Evolutionary conservation across 208 protist genomes (phyloP), one percentile per base, ranked within the genome.

Genomic region (Trypanosoma theileri): DNA sequence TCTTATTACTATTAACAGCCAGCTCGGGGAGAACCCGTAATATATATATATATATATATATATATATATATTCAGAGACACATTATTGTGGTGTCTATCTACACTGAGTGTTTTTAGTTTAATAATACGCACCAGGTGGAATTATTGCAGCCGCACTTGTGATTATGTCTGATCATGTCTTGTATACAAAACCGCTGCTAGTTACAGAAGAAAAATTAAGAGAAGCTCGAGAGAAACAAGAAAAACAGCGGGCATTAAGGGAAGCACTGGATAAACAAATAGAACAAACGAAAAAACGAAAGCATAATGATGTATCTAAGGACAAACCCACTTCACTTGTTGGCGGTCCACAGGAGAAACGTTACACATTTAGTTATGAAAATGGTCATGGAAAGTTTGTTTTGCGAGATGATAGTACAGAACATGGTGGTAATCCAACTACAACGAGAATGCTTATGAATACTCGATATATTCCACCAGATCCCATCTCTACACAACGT

Each of bases 181-280:
- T 80, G 0, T 85, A 86, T 62, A 54, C 81, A 17, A 76, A 77
- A 48, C 90, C 86, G 12, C 58, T 83, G 13, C 46, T 76, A 24
- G 66, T 91, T 53, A 89, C 87, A 13, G 85, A 91, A 64, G 85
- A 92, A 59, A 73, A 75, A 22, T 46, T 91, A 17, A 77, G 74
- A 42, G 87, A 85, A 59, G 81, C 82, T 3, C 52, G 82, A 4
- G 69, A 75, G 21, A 91, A 87, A 50, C 80, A 86, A 42, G 73
- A 73, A 52, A 93, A 91, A 45, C 90, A 92, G 55, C 68, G 75
- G 45, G 83, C 75, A 0, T 52, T 92, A 26, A 80, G 71, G 31
- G 82, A 84, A 13, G 86, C 86, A 9, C 76, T 93, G 10, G 90
- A 93, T 62, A 71, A 68, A 21, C 90, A 93, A 70, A 84, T 91